These are phyloP conservation scores for Suillus occidentalis DNA, from an alignment of 768 basidiomycete species.

Conservation along the genomic window DNA sequence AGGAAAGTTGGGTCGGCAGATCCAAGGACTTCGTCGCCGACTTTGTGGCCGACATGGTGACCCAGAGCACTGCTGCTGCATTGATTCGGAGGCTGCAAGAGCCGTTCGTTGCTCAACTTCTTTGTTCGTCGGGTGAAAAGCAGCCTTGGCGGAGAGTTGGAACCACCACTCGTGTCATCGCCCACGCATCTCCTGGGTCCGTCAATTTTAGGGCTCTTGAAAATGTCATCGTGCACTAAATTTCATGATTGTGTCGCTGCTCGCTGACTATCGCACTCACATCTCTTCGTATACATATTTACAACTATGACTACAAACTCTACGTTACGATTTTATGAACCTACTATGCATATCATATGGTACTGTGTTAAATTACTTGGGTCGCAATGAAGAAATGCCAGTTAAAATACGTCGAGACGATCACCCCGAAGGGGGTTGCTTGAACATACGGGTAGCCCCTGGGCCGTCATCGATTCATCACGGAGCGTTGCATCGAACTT, in stretches of 20 bases:
- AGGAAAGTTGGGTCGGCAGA: slow-evolving; percentile 2
- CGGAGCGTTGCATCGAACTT: too few species aligned
- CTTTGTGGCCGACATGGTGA: background rate
- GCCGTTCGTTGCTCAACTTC: slow-evolving; percentile 8
- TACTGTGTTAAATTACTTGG: background rate
- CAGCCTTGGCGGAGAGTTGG: slow-evolving; percentile 3
- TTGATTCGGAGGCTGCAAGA: slow-evolving; percentile 8
- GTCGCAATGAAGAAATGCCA: background rate
- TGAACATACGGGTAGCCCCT: too few species aligned
- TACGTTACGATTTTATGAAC: background rate
- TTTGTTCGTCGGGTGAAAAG: background rate
- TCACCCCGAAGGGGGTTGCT: too few species aligned
- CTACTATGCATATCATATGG: too few species aligned
- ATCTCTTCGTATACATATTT: background rate
- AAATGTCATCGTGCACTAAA: background rate
- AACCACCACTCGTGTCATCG: background rate
- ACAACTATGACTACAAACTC: background rate
- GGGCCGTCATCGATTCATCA: too few species aligned
- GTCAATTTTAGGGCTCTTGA: background rate
- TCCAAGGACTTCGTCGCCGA: background rate
- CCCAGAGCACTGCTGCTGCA: background rate
- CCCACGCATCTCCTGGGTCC: slow-evolving; percentile 1
- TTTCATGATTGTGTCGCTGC: background rate
- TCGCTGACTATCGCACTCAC: background rate
- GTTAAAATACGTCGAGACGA: background rate